These are phyloP conservation scores for Penicillium verrucosum DNA, from an alignment of 2,329 filamentous ascomycete species.

Conservation along the genomic window DNA sequence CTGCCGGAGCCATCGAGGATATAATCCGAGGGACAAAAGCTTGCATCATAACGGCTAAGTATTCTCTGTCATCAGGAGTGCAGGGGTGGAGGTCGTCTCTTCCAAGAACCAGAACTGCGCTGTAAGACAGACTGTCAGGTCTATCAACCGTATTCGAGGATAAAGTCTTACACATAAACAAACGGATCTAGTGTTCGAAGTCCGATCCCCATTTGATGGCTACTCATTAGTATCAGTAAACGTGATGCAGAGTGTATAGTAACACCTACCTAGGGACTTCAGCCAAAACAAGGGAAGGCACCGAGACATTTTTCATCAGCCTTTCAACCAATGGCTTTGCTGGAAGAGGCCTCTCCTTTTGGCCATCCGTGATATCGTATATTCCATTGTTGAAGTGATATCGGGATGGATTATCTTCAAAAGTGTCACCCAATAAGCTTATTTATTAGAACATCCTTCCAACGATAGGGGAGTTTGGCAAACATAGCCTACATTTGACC, in stretches of 20 bases:
- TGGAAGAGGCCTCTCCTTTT: neutral
- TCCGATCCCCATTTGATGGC: neutral
- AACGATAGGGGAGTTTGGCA: neutral
- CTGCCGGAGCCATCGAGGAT: neutral
- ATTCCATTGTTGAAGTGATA: neutral
- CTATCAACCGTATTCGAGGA: too few species aligned
- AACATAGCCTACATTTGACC: neutral
- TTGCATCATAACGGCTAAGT: conserved; percentile 3
- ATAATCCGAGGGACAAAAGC: neutral
- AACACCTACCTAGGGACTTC: neutral
- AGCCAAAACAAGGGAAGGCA: neutral
- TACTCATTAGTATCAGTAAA: neutral
- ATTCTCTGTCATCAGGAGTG: neutral
- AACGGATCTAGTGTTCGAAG: neutral
- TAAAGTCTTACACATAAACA: neutral
- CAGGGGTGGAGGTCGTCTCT: neutral
- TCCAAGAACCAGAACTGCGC: neutral
- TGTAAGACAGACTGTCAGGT: neutral
- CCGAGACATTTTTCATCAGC: neutral
- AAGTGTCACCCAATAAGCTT: neutral
- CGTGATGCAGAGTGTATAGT: neutral
- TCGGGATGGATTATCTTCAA: neutral
- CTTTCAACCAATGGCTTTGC: neutral
- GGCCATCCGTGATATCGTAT: neutral
- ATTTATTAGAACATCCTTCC: neutral